phyloP scores from a whole-genome alignment of 2,329 filamentous ascomycete species.

The Aquanectria penicillioides region DNA sequence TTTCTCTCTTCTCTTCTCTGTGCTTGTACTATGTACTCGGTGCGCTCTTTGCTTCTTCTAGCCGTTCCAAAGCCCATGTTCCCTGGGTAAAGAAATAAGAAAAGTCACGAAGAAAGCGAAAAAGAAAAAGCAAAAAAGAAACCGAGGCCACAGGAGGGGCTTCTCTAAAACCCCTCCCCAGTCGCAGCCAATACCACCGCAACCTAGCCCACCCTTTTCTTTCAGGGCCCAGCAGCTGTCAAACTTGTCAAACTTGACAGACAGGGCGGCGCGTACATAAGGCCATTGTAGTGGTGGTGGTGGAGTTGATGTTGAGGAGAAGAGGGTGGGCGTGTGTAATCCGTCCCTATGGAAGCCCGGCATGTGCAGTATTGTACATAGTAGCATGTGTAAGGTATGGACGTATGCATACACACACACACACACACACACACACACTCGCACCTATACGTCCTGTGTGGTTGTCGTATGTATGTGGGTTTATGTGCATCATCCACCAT shows the following conservation, averaged over 20 bases:
- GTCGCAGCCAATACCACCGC: constrained; percentile 3
- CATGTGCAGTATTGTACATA: too few relatives aligned
- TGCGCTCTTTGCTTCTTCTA: too few relatives aligned
- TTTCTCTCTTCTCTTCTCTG: background rate
- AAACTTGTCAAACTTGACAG: constrained; percentile 31
- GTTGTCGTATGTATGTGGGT: background rate
- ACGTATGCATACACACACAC: too few relatives aligned
- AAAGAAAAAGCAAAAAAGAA: background rate
- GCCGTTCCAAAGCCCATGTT: constrained; percentile 14
- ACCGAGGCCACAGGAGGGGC: background rate
- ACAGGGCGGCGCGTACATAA: constrained; percentile 3
- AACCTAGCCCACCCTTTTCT: constrained; percentile 13
- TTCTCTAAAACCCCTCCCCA: background rate
- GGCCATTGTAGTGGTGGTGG: too few relatives aligned
- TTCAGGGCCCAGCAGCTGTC: constrained; percentile 16
- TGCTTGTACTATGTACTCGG: too few relatives aligned
- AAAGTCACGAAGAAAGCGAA: background rate
- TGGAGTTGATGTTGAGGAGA: too few relatives aligned
- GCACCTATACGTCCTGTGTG: too few relatives aligned
- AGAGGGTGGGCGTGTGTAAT: too few relatives aligned
- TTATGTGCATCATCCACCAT: constrained; percentile 7
- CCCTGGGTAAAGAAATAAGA: background rate
- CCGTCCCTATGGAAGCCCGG: too few relatives aligned
- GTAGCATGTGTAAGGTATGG: too few relatives aligned
- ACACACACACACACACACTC: too few relatives aligned